phyloP scores from a whole-genome alignment of 1,284 basidiomycete genomes.

The Sporisorium reilianum region DNA sequence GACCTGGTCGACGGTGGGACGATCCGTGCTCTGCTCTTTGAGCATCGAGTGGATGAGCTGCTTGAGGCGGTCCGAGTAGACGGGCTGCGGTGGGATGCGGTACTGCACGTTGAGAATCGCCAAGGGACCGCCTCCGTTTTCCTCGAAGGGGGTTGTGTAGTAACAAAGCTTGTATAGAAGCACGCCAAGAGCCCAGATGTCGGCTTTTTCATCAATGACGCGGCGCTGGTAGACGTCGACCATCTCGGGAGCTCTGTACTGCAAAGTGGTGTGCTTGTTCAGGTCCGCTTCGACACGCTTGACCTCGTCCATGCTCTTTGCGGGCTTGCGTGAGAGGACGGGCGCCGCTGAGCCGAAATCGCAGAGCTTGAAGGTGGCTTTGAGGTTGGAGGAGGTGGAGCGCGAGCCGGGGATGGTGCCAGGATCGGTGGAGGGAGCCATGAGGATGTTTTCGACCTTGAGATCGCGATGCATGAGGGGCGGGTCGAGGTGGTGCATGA shows the following conservation, averaged over 20 bases:
- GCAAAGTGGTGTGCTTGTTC: conserved; percentile 92
- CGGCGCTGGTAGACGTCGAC: conserved; percentile 87
- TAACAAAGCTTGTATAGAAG: conserved; percentile 89
- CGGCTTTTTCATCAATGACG: conserved; percentile 89
- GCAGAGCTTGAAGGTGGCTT: conserved; percentile 85
- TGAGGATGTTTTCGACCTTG: conserved; percentile 93
- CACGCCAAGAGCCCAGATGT: conserved; percentile 83
- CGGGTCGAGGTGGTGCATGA: conserved; percentile 91
- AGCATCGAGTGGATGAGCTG: conserved; percentile 76
- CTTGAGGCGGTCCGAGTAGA: conserved; percentile 89
- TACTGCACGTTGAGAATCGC: conserved; percentile 98
- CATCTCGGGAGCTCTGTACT: conserved; percentile 97
- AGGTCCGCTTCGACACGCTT: conserved; percentile 89
- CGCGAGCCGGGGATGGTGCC: conserved; percentile 40
- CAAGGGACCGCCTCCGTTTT: conserved; percentile 83
- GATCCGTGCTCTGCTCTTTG: conserved; percentile 56
- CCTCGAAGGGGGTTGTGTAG: conserved; percentile 92
- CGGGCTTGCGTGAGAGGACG: conserved; percentile 52
- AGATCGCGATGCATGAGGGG: conserved; percentile 95
- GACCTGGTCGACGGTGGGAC: conserved; percentile 61
- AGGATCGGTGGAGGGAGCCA: conserved; percentile 69
- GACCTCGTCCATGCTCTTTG: conserved; percentile 72
- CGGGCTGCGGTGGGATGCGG: conserved; percentile 76
- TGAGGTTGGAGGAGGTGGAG: conserved; percentile 72
- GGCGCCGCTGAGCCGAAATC: conserved; percentile 95